Evolutionary conservation across 345 rosid genomes (phyloP).

Genomic region (Camelina laxa): DNA sequence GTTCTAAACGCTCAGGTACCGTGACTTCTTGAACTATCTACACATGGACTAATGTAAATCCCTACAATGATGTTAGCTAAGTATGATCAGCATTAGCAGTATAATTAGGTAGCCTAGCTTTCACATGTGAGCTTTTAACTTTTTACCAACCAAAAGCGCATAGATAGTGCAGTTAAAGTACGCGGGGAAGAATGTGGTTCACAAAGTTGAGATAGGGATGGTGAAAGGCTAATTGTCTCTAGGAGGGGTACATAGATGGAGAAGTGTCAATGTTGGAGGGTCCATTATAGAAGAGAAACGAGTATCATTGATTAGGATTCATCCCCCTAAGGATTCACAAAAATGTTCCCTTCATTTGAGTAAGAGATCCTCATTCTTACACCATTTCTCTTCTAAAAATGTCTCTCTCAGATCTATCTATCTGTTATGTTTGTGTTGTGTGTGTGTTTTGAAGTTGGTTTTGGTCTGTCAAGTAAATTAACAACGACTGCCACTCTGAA

Average conservation of each 20-base stretch:
- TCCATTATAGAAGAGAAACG: conserved; percentile 35
- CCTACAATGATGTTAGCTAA: neutral
- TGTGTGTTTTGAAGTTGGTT: conserved; percentile 39
- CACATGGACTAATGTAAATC: neutral
- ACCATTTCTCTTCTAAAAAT: conserved; percentile 37
- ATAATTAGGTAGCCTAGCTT: conserved; percentile 3
- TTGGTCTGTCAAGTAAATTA: conserved; percentile 25
- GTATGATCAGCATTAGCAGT: conserved; percentile 17
- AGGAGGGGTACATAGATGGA: conserved; percentile 39
- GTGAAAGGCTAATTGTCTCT: conserved; percentile 36
- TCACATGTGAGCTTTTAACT: neutral
- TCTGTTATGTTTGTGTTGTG: conserved; percentile 44
- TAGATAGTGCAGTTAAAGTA: conserved; percentile 20
- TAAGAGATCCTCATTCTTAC: conserved; percentile 44
- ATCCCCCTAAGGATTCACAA: conserved; percentile 38
- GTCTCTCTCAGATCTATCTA: conserved; percentile 44
- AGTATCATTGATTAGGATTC: conserved; percentile 41
- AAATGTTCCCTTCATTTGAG: conserved; percentile 28
- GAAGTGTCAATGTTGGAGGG: conserved; percentile 45
- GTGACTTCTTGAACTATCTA: conserved; percentile 24
- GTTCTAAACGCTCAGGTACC: conserved; percentile 18
- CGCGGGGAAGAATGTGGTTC: conserved; percentile 34
- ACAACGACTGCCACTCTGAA: conserved; percentile 36
- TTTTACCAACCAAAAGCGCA: conserved; percentile 21
- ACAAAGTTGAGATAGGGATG: conserved; percentile 41